Percentiles rank a stretch among this genome's conserved stretches.
These are phyloP conservation scores for Pichia sporocuriosa DNA, from an alignment of 805 yeast species.

Conservation along the genomic window DNA sequence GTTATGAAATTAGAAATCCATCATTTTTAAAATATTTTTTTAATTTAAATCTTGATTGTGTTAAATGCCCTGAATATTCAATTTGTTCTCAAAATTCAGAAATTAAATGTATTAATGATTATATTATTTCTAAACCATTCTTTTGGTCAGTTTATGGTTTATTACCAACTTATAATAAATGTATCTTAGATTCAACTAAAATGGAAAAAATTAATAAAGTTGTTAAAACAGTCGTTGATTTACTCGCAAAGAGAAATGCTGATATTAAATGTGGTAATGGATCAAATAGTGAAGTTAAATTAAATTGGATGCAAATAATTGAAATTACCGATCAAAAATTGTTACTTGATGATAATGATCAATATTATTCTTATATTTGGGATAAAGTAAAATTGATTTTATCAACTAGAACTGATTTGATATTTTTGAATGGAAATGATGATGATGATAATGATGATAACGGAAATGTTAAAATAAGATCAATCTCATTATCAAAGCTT, in stretches of 20 bases:
- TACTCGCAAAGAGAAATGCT: slow-evolving; percentile 70
- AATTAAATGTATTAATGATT: slow-evolving; percentile 70
- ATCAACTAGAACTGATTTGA: slow-evolving; percentile 8
- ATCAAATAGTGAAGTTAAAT: slow-evolving; percentile 26
- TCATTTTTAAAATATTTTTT: slow-evolving; percentile 27
- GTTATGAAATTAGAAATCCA: slow-evolving; percentile 40
- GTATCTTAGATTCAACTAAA: slow-evolving; percentile 73
- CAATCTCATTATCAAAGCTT: slow-evolving; percentile 24
- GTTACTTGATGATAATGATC: slow-evolving; percentile 15
- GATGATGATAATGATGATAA: slow-evolving; percentile 5
- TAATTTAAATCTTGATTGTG: slow-evolving; percentile 62
- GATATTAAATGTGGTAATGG: slow-evolving; percentile 34
- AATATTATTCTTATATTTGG: slow-evolving; percentile 23
- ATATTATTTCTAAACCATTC: slow-evolving; percentile 45
- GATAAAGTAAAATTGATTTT: slow-evolving; percentile 15
- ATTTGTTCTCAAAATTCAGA: slow-evolving; percentile 59
- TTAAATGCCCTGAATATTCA: slow-evolving; percentile 78
- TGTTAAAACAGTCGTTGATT: slow-evolving; percentile 55
- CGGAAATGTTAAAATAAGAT: too few relatives aligned
- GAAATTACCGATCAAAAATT: slow-evolving; percentile 48
- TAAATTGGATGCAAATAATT: slow-evolving; percentile 60
- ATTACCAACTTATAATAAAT: slow-evolving; percentile 55
- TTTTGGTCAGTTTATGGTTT: slow-evolving; percentile 45
- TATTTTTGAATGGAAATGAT: background rate
- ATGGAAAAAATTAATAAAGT: slow-evolving; percentile 63